These are phyloP conservation scores for Leptographium procerum DNA, from an alignment of 2,329 filamentous ascomycete species.

Conservation along the genomic window DNA sequence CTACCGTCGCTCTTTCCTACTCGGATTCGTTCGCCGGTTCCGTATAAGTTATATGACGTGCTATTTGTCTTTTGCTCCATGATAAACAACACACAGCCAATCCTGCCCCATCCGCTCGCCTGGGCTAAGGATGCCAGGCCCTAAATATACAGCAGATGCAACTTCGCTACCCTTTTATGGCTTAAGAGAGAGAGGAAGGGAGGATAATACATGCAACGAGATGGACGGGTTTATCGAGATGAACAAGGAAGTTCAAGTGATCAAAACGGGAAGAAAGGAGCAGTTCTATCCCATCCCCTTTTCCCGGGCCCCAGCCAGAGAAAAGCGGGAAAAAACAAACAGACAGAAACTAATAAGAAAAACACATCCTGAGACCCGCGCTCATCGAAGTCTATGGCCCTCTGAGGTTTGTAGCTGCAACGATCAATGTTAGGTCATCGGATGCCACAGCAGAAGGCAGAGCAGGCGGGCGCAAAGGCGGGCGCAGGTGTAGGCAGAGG, in stretches of 20 bases:
- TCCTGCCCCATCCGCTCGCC: too few relatives aligned
- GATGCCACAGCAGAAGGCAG: too few relatives aligned
- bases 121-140: background rate
- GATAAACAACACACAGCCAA: background rate
- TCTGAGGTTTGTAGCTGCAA: conserved; percentile 5
- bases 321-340: background rate
- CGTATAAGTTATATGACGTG: background rate
- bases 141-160: background rate
- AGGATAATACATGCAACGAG: background rate
- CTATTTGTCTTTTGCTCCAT: background rate
- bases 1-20: background rate
- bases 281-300: background rate
- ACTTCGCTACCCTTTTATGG: background rate
- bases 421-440: background rate
- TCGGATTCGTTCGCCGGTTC: too few relatives aligned
- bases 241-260: too few relatives aligned
- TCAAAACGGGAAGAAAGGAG: background rate
- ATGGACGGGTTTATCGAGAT: too few relatives aligned
- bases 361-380: background rate
- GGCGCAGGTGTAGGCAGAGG: too few relatives aligned
- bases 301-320: background rate
- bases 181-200: too few relatives aligned
- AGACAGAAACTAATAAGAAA: background rate
- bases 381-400: conserved; percentile 6
- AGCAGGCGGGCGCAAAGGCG: too few relatives aligned